Conservation (phyloP, 495 filamentous ascomycete species). For the Aspergillus haitiensis region DNA sequence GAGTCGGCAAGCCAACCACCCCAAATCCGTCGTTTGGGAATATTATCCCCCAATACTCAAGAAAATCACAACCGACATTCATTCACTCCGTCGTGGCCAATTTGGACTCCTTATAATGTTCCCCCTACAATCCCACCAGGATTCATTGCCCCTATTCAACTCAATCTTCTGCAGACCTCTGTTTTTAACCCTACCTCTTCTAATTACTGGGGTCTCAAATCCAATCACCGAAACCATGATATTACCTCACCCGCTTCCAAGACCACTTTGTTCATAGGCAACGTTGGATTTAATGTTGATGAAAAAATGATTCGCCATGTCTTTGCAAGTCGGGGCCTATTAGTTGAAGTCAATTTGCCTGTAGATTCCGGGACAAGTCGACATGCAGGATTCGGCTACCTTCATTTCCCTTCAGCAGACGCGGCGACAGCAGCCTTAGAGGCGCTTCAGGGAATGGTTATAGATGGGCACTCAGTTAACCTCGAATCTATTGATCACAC, state of each 20-base stretch:
- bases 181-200: neutral
- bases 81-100: neutral
- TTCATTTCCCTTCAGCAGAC: constrained; percentile 72
- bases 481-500: constrained; percentile 71
- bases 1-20: no score
- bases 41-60: no score
- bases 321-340: constrained; percentile 70
- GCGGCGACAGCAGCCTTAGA: constrained; percentile 77
- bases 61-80: neutral
- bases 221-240: neutral
- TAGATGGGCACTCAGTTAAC: constrained; percentile 80
- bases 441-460: constrained; percentile 67
- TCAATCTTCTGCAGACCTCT: neutral
- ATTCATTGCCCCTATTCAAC: neutral
- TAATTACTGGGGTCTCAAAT: neutral
- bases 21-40: no score
- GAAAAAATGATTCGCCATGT: constrained; percentile 70
- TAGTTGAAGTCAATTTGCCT: constrained; percentile 79
- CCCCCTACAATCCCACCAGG: neutral
- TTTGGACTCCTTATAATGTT: neutral
- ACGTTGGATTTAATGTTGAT: constrained; percentile 79
- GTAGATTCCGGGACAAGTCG: constrained; percentile 75
- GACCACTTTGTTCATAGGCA: constrained; percentile 74
- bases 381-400: constrained; percentile 92
- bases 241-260: constrained; percentile 7